Percentiles rank a stretch among this genome's conserved stretches.
Evolutionary conservation across 257 asterid species (phyloP).

Genomic region (Paulownia fortunei): DNA sequence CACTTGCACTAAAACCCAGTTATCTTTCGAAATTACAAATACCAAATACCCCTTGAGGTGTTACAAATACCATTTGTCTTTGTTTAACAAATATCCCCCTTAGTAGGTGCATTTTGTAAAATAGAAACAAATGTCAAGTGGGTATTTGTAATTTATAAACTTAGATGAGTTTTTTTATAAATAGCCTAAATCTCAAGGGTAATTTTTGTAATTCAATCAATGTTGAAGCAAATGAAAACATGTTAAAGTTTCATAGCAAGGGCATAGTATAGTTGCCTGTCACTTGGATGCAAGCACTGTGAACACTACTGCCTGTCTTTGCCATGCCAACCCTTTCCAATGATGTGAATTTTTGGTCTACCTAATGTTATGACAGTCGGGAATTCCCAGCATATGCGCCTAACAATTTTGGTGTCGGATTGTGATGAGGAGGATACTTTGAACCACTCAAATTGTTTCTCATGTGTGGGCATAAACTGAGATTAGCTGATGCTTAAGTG

Average conservation of each 20-base stretch:
- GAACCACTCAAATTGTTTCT: not conserved
- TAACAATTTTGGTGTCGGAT: not conserved
- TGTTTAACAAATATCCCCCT: no score
- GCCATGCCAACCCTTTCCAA: not conserved
- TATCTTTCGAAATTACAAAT: no score
- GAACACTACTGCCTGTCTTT: not conserved
- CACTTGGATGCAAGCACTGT: not conserved
- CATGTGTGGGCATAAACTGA: not conserved
- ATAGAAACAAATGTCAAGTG: no score
- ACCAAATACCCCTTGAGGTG: no score
- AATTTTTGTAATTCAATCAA: no score
- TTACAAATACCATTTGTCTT: no score
- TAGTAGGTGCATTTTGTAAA: no score
- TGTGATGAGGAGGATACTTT: not conserved
- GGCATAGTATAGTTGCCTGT: not conserved
- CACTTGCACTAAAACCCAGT: no score
- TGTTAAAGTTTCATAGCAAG: not conserved
- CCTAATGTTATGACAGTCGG: not conserved
- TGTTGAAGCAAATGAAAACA: no score
- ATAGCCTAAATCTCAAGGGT: no score
- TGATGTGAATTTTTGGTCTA: not conserved
- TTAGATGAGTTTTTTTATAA: no score
- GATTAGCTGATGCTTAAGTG: not conserved
- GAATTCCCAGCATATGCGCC: not conserved
- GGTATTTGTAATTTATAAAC: no score